Evolutionary conservation across 202 grass and related monocot genomes (phyloP).

Genomic region (Bolboschoenoplectus hybrid): DNA sequence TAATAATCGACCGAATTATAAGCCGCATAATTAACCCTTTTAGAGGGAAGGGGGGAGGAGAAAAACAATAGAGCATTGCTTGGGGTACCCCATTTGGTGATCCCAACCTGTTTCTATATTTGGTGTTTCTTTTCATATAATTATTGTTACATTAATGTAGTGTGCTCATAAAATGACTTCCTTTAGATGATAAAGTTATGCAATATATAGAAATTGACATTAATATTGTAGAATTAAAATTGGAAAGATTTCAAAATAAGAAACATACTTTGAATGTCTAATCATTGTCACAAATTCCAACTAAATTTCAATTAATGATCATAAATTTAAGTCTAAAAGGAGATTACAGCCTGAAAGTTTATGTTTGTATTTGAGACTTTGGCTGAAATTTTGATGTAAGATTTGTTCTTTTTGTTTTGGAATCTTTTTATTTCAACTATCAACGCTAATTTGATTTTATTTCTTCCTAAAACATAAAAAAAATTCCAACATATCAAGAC

Average conservation of each 20-base stretch:
- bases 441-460: background rate
- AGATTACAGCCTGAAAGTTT: background rate
- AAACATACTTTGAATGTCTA: background rate
- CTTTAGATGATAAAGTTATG: background rate
- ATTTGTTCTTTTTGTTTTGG: background rate
- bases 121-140: background rate
- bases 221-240: background rate
- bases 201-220: background rate
- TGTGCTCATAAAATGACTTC: background rate
- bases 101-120: background rate
- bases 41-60: background rate
- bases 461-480: background rate
- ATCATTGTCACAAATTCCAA: background rate
- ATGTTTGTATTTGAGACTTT: background rate
- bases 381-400: background rate
- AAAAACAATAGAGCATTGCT: background rate
- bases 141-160: background rate
- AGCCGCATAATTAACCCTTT: conserved; percentile 29
- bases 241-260: background rate
- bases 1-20: conserved; percentile 36
- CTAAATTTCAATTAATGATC: background rate
- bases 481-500: background rate
- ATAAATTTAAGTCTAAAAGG: background rate
- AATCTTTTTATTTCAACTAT: no score
- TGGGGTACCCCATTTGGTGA: background rate